Base-by-base conservation (phyloP, 768 basidiomycete species). In the Mrakia frigida region DNA sequence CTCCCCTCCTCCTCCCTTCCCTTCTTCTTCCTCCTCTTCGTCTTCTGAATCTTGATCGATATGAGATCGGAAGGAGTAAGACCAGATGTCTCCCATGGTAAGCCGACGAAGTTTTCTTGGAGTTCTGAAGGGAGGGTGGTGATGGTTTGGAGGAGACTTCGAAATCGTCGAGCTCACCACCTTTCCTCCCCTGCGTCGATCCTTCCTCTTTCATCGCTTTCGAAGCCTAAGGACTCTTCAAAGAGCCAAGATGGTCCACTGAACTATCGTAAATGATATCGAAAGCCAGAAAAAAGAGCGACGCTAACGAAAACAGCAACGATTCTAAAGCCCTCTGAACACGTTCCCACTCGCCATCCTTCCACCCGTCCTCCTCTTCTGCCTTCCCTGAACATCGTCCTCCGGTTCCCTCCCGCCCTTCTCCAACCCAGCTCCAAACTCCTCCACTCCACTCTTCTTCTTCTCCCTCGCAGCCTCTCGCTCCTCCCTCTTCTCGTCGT, bases 311-410 rank as follows among this genome's bases (percentile, higher is more conserved):
- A 41, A 5, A 41, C 39, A 5, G 39, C 5, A 5, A n/a, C 56
- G 9, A 56, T 9, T 52, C 52, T 70, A 74, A 25, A 78, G 28
- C 23, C 41, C 31, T 13, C 77, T 37, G 73, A 78, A 80, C 46
- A 87, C 88, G 83, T 95, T 98, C 85, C 89, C 93, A 82, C 92
- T 93, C 41, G 94, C 96, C 82, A 93, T 97, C 71, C 96, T 87
- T 71, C 91, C 87, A 13, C 89, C 91, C 80, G 88, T 88, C 82
- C 95, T 85, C 80, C 92, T 87, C 52, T 91, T 87, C 46, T 87
- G 90, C 83, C 96, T 86, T 25, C 96, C 95, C 59, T 86, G 87
- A 80, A 90, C 85, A 70, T 92, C 91, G 77, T 87, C 87, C 78
- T 91, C 91, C 35, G 78, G 84, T 14, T 84, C 82, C 56, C 87